phyloP scores from a whole-genome alignment of 139 green algal genomes.

The Auxenochlorella protothecoides region DNA sequence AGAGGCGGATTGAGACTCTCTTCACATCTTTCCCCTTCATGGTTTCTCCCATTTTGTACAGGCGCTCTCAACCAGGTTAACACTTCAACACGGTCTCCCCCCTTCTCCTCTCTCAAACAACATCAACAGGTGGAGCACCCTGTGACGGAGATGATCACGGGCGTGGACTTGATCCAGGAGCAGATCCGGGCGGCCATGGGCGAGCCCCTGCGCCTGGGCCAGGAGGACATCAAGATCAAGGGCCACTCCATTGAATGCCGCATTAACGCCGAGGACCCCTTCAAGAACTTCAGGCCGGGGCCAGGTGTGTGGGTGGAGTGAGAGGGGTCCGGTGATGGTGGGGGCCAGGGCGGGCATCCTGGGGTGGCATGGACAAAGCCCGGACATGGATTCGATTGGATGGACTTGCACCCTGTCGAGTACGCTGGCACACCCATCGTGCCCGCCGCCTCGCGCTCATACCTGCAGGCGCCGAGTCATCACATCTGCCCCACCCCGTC shows the following conservation, averaged over 20 bases:
- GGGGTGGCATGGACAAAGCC: too few species aligned
- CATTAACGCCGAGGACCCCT: conserved; percentile 91
- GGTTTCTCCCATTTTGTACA: neutral
- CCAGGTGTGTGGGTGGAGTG: conserved; percentile 11
- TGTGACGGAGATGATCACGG: conserved; percentile 92
- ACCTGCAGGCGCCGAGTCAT: too few species aligned
- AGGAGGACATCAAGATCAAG: conserved; percentile 83
- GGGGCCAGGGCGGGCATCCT: too few species aligned
- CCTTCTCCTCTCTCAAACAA: neutral
- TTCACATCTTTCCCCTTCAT: neutral
- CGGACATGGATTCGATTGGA: too few species aligned
- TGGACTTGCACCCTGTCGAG: too few species aligned
- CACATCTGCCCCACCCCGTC: neutral
- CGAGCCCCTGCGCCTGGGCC: conserved; percentile 50
- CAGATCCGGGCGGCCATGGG: conserved; percentile 82
- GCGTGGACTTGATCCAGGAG: conserved; percentile 86
- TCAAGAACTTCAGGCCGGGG: conserved; percentile 75
- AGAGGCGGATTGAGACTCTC: neutral
- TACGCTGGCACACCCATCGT: neutral
- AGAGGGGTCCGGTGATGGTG: too few species aligned
- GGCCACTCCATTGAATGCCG: conserved; percentile 89
- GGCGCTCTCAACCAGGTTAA: neutral
- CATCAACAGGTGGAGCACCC: conserved; percentile 79
- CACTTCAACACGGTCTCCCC: neutral
- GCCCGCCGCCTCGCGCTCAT: too few species aligned